Base-by-base conservation (phyloP, 805 yeast genomes). In the Saccharomyces kudriavzevii region DNA sequence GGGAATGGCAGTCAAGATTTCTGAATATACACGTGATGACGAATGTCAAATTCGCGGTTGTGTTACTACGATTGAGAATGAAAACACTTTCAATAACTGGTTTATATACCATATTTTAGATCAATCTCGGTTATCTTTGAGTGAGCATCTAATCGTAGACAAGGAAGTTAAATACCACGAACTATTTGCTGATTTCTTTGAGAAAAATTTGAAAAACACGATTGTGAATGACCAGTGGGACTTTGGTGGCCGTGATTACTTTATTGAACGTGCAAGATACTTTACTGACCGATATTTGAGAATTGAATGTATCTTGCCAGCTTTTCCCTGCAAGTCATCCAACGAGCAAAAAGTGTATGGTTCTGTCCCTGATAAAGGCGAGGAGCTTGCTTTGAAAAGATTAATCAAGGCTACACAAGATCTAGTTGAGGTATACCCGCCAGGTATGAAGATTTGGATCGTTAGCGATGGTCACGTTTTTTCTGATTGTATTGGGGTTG, bases 381-480 rank as follows among this genome's bases (percentile, higher is more conserved):
- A 75, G 57, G 77, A 73, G 52, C 54, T 74, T 11, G 77, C 77
- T 1, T 59, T 75, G 51, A 69, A 64, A 61, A 70, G 75, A 54
- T 60, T 75, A 47, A 64, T 73, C n/a, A 54, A 66, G 29, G 64
- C 68, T 8, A 61, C 71, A n/a, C 56, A 62, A 49, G 66, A 61
- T 27, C 66, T 70, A 14, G 51, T 55, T 26, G 71, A 73, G 49
- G 54, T 80, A 24, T 81, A 82, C 65, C 72, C 78, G 1, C 84
- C 84, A 0, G 85, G 85, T 1, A 68, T 80, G 67, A 74, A 76
- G 52, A 63, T 80, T 30, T 77, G 75, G 73, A 79, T 82, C 58
- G 84, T 82, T 29, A 78, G 83, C 62, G 86, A 82, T 59, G 85
- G 86, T 0, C 86, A 82, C 60, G 86, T 82, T 14, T 82, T 82